Conservation (phyloP, 345 rosid species). For the Atalantia buxifolia region DNA sequence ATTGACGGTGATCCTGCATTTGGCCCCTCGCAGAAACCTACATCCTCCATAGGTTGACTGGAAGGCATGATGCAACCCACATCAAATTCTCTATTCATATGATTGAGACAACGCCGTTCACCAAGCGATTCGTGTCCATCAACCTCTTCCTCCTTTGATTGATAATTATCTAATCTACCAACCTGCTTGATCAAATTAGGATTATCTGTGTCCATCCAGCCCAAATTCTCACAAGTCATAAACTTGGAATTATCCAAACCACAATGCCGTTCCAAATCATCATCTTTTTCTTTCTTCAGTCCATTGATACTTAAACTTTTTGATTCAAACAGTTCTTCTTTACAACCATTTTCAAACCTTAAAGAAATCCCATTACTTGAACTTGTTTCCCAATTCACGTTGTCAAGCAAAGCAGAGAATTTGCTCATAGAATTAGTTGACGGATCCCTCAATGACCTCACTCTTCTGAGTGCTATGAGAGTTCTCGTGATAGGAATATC, state of each 20-base stretch:
- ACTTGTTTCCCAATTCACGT: conserved; percentile 83
- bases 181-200: conserved; percentile 4
- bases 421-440: conserved; percentile 93
- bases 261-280: conserved; percentile 20
- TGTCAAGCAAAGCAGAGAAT: conserved; percentile 74
- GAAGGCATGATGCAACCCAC: conserved; percentile 29
- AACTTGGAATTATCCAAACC: conserved; percentile 25
- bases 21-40: conserved; percentile 43
- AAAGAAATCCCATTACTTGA: conserved; percentile 70
- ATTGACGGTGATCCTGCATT: conserved; percentile 29
- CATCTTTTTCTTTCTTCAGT: conserved; percentile 31
- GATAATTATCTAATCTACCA: conserved; percentile 30
- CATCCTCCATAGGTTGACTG: conserved; percentile 39
- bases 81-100: conserved; percentile 32
- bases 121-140: conserved; percentile 17
- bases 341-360: conserved; percentile 31
- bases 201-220: conserved; percentile 12
- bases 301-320: conserved; percentile 25
- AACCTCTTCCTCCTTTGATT: conserved; percentile 23
- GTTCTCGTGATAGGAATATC: conserved; percentile 90
- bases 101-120: conserved; percentile 29
- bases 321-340: conserved; percentile 27
- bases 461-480: conserved; percentile 86
- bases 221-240: conserved; percentile 19
- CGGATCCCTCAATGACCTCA: conserved; percentile 92